Evolutionary conservation across 139 green algal genomes (phyloP).

Genomic region (Coelastrella sp.): DNA sequence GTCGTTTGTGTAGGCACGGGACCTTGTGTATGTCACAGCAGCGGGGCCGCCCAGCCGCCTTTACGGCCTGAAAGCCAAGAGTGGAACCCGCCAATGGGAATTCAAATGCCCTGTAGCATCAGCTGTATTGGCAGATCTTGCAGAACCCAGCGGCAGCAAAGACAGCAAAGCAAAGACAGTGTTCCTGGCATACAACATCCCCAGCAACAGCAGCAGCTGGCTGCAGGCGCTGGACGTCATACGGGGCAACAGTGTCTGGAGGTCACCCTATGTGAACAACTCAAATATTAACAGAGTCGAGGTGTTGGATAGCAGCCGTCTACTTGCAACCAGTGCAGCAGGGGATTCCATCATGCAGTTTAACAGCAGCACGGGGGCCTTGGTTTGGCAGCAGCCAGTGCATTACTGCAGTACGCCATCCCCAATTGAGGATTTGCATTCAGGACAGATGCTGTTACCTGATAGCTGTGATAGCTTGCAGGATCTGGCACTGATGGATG

Average conservation of each 20-base stretch:
- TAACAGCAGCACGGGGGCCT: not conserved
- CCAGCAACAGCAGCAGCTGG: constrained; percentile 31
- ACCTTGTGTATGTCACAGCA: constrained; percentile 32
- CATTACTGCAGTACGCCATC: constrained; percentile 21
- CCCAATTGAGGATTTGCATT: not conserved
- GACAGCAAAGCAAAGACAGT: not conserved
- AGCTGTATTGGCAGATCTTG: constrained; percentile 7
- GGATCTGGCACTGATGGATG: constrained; percentile 15
- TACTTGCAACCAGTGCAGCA: constrained; percentile 4
- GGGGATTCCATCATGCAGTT: not conserved
- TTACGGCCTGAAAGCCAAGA: constrained; percentile 33
- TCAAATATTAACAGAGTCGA: not conserved
- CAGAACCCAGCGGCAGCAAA: not conserved
- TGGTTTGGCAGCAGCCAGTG: constrained; percentile 14
- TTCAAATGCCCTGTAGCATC: not conserved
- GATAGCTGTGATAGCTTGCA: not conserved
- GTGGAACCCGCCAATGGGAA: constrained; percentile 36
- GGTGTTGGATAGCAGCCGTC: not conserved
- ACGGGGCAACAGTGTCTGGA: not conserved
- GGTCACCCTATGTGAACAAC: not conserved
- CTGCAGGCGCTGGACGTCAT: not conserved
- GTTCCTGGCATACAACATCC: constrained; percentile 1
- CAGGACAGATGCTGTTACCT: not conserved
- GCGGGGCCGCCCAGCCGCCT: constrained; percentile 20
- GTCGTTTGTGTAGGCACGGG: not conserved